A percentile compares a stretch with the other conserved stretches of the same genome.
phyloP scores from a whole-genome alignment of 306 rosid species.

The Cucurbita ficifolia region DNA sequence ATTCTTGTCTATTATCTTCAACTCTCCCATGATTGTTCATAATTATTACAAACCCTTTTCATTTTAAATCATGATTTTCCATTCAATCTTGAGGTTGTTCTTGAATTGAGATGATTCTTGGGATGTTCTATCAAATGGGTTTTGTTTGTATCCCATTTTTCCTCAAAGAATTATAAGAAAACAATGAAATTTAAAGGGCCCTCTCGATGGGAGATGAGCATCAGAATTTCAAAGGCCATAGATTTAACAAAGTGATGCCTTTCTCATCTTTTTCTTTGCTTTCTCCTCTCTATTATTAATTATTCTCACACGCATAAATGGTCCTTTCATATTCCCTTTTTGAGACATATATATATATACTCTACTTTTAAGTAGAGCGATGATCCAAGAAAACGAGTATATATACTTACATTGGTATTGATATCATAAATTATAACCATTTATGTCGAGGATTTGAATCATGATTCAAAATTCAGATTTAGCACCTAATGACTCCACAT shows the following conservation, averaged over 20 bases:
- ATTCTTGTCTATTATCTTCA: background rate
- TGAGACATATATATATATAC: background rate
- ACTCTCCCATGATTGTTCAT: background rate
- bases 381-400: background rate
- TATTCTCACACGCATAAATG: background rate
- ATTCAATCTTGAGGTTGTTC: background rate
- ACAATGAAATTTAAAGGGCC: background rate
- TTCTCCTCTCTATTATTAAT: background rate
- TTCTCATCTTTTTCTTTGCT: background rate
- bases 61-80: background rate
- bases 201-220: background rate
- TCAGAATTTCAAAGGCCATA: background rate
- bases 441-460: too few relatives aligned
- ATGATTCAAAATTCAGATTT: too few relatives aligned
- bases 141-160: background rate
- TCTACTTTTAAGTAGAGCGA: background rate
- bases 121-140: background rate
- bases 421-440: too few relatives aligned
- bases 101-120: background rate
- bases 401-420: background rate
- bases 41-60: background rate
- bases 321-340: background rate
- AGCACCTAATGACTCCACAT: too few relatives aligned
- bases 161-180: background rate
- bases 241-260: background rate